Evolutionary conservation across 1,284 basidiomycete species (phyloP).

Genomic region (Psilocybe mexicana): DNA sequence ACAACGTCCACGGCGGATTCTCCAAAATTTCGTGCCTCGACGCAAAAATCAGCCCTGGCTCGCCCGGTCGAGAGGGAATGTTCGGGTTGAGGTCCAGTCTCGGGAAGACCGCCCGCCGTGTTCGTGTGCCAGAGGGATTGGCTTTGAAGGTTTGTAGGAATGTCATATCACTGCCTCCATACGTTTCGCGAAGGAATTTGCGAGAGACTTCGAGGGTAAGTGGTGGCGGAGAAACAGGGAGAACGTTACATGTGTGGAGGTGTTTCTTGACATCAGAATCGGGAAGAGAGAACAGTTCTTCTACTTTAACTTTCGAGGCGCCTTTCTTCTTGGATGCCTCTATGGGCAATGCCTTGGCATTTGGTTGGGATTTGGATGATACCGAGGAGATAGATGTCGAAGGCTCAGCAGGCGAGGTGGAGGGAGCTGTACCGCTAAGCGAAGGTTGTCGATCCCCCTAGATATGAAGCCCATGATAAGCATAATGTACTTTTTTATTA

Average conservation of each 20-base stretch:
- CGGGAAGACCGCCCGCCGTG: conserved; percentile 22
- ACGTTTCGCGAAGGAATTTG: conserved; percentile 18
- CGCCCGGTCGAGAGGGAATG: conserved; percentile 25
- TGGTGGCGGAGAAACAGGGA: conserved; percentile 22
- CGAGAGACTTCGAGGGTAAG: conserved; percentile 19
- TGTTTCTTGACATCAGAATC: conserved; percentile 7
- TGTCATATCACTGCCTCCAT: conserved; percentile 25
- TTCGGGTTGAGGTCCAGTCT: conserved; percentile 24
- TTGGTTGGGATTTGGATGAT: too few species aligned
- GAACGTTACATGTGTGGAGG: conserved; percentile 7
- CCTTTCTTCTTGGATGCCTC: background rate
- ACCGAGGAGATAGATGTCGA: too few species aligned
- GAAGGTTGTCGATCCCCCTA: too few species aligned
- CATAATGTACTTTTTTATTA: too few species aligned
- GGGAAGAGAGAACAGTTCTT: conserved; percentile 4
- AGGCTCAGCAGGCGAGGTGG: too few species aligned
- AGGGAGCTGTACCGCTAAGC: too few species aligned
- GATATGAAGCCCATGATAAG: too few species aligned
- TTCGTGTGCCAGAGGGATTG: conserved; percentile 18
- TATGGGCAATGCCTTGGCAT: too few species aligned
- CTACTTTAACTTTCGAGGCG: background rate
- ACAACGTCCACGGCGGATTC: conserved; percentile 23
- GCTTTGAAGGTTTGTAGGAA: conserved; percentile 20
- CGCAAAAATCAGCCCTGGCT: conserved; percentile 27
- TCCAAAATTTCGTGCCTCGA: conserved; percentile 25